Percentiles rank a stretch among this genome's conserved stretches.
Evolutionary conservation across 2,329 filamentous ascomycete genomes (phyloP).

Genomic region (Colletotrichum coccodes): DNA sequence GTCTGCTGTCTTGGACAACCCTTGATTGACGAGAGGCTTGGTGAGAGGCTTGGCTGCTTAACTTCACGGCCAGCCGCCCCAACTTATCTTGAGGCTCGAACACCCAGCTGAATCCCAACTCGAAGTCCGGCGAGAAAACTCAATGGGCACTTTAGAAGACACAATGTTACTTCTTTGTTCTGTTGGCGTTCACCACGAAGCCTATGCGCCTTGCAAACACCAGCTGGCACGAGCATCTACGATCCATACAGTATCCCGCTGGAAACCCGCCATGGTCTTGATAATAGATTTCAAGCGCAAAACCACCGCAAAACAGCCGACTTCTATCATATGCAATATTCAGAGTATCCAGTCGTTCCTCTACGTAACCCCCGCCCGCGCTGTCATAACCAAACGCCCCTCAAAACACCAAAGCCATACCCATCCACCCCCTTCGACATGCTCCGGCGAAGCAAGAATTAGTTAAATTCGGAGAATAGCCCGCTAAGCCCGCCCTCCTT

Average conservation of each 20-base stretch:
- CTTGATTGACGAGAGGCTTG: no score
- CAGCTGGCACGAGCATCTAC: no score
- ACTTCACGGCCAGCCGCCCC: no score
- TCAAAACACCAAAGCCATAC: not conserved
- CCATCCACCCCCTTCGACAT: not conserved
- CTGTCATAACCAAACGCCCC: not conserved
- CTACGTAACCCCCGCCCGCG: not conserved
- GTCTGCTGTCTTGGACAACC: no score
- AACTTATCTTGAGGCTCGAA: no score
- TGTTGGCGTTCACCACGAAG: not conserved
- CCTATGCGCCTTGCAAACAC: no score
- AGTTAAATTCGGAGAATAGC: slow-evolving; percentile 33
- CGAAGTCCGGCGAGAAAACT: no score
- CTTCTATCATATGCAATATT: not conserved
- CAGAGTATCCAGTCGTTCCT: not conserved
- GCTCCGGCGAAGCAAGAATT: not conserved
- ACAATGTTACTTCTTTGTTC: no score
- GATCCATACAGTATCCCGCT: no score
- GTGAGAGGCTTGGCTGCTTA: no score
- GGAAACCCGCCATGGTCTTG: not conserved
- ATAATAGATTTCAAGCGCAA: not conserved
- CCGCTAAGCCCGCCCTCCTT: slow-evolving; percentile 47
- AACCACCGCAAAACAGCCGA: not conserved
- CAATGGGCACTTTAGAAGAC: no score
- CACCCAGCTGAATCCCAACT: no score